Base-by-base conservation (phyloP, 805 yeast genomes). In the Spencermartinsiella europaea region DNA sequence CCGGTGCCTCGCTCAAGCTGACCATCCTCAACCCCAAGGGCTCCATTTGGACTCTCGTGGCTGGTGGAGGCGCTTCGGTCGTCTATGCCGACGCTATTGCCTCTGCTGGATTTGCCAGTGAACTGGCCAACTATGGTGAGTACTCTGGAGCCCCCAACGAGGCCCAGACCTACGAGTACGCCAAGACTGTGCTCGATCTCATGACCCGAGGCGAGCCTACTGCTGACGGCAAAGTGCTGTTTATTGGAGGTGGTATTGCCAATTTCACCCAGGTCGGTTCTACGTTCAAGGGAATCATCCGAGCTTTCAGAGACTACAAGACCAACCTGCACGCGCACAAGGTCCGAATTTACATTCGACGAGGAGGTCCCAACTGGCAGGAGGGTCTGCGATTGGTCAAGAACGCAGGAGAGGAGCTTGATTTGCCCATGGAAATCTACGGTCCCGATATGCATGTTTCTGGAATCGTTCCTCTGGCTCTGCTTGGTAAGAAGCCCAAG, bases 371-470 rank as follows among this genome's bases (percentile, higher is more conserved):
- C 43, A 70, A 69, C 65, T 70, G 75, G 74, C 75, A 70, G 57
- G 75, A 70, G 57, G 75, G 75, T 50, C 64, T 70, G 46, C 67
- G 74, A 28, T 65, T 71, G 44, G 64, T 70, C 62, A 68, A 64
- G 61, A 58, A 62, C 42, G 70, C 72, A 38, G 73, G 74, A 40
- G 71, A 71, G 57, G 75, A 70, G 54, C 65, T 71, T 16, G 68
- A 66, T 35, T 56, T 70, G 49, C 71, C 72, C 33, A 71, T 70
- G 75, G 74, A 70, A 60, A 67, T 71, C 48, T 70, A 64, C 54
- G 75, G 75, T n/a, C 75, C 75, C n/a, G 75, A 71, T 49, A 71
- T 71, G 75, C 75, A 70, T 54, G 75, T 70, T 21, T 63, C 70
- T 25, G 75, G 75, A 25, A 71, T 70, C 44, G 75, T 70, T 14